Evolutionary conservation across 306 rosid species (phyloP).

Genomic region (Quercus bicolor): DNA sequence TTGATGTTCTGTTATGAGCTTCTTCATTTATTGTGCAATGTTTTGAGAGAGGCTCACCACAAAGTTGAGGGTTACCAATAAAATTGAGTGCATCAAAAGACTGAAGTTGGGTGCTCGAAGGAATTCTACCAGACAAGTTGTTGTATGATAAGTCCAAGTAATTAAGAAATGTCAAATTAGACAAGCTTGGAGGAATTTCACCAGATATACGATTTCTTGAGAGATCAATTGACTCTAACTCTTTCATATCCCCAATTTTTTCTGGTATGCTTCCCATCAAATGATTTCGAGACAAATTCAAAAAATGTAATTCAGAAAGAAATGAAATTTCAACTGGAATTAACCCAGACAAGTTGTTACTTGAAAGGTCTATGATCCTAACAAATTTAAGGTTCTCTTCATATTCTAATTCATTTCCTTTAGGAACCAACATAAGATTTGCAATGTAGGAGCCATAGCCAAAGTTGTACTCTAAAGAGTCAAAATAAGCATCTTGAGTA

Average conservation of each 20-base stretch:
- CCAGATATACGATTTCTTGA: background rate
- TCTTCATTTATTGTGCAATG: too few species aligned
- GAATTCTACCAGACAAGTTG: background rate
- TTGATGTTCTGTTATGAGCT: too few species aligned
- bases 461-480: background rate
- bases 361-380: background rate
- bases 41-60: background rate
- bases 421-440: conserved; percentile 7
- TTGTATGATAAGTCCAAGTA: background rate
- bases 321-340: background rate
- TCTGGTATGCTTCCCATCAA: background rate
- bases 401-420: too few species aligned
- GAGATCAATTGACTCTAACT: background rate
- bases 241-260: background rate
- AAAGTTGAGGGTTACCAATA: background rate
- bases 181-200: background rate
- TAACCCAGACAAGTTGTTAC: background rate
- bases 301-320: background rate
- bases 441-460: conserved; percentile 14
- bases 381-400: background rate
- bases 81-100: background rate
- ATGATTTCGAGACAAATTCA: conserved; percentile 1
- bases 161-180: background rate
- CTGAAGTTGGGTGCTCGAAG: background rate
- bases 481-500: conserved; percentile 15